A percentile compares a stretch with the other conserved stretches of the same genome.
phyloP scores from a whole-genome alignment of 2,329 filamentous ascomycete species.

The Chaetomium globosum region DNA sequence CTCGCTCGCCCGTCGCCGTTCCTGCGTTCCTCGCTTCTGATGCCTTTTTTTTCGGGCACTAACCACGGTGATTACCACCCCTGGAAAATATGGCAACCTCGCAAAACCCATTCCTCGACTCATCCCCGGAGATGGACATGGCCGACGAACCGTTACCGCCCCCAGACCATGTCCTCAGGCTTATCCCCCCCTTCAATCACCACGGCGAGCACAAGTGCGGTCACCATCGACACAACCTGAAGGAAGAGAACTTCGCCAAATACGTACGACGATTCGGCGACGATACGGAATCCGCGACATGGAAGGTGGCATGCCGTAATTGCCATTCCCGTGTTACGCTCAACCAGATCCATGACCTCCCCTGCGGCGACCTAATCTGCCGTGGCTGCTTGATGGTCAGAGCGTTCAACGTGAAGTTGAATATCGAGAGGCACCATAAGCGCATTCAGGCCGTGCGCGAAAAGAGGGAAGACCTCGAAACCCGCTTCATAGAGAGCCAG shows the following conservation, averaged over 20 bases:
- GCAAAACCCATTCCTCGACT: background rate
- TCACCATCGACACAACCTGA: slow-evolving; percentile 16
- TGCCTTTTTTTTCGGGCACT: too few species aligned
- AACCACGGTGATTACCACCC: background rate
- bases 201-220: slow-evolving; percentile 22
- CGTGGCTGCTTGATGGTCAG: slow-evolving; percentile 15
- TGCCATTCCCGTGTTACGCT: slow-evolving; percentile 12
- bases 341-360: slow-evolving; percentile 26
- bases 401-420: background rate
- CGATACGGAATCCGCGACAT: background rate
- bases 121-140: background rate
- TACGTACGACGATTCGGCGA: background rate
- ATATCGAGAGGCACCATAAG: background rate
- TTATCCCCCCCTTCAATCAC: slow-evolving; percentile 16
- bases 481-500: too few species aligned
- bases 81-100: background rate
- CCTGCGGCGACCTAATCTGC: slow-evolving; percentile 27
- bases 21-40: background rate
- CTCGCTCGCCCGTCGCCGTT: background rate
- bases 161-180: slow-evolving; percentile 1
- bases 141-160: slow-evolving; percentile 6
- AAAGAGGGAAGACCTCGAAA: background rate
- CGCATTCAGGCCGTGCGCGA: background rate
- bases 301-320: slow-evolving; percentile 15
- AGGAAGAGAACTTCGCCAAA: background rate